These are phyloP conservation scores for Oryza meridionalis DNA, from an alignment of 176 grass and related monocot genomes.

Conservation along the genomic window DNA sequence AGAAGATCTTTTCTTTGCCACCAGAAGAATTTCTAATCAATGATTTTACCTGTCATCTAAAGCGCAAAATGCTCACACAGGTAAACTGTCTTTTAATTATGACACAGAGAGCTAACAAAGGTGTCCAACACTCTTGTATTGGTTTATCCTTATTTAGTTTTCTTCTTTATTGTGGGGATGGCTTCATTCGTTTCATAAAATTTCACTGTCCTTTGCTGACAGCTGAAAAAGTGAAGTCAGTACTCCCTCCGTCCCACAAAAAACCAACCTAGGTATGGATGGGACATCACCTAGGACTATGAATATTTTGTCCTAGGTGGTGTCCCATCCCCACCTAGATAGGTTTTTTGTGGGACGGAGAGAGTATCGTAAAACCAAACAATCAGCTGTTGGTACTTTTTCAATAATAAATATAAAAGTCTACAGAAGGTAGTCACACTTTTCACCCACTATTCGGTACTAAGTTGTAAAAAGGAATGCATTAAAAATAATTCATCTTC, in stretches of 20 bases:
- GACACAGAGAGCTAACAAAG: neutral
- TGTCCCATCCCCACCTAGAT: no score
- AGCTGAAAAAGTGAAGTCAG: constrained; percentile 1
- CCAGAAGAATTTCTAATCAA: constrained; percentile 98
- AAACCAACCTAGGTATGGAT: no score
- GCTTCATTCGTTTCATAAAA: constrained; percentile 1
- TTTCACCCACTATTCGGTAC: constrained; percentile 4
- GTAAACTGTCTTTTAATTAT: constrained; percentile 29
- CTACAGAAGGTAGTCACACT: neutral
- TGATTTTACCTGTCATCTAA: constrained; percentile 96
- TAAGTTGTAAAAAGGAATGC: neutral
- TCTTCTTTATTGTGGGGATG: neutral
- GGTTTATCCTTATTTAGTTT: neutral
- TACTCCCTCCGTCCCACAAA: no score
- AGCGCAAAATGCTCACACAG: constrained; percentile 95
- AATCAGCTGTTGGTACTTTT: neutral
- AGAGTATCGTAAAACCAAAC: constrained; percentile 13
- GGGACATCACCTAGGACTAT: no score
- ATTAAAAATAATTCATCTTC: constrained; percentile 6
- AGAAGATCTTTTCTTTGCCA: constrained; percentile 90
- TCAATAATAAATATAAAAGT: neutral
- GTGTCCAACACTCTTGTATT: neutral
- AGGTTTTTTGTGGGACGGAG: no score
- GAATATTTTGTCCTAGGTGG: no score
- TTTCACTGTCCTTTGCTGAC: neutral